phyloP scores from a whole-genome alignment of 306 rosid genomes.

The Citrullus mucosospermus region DNA sequence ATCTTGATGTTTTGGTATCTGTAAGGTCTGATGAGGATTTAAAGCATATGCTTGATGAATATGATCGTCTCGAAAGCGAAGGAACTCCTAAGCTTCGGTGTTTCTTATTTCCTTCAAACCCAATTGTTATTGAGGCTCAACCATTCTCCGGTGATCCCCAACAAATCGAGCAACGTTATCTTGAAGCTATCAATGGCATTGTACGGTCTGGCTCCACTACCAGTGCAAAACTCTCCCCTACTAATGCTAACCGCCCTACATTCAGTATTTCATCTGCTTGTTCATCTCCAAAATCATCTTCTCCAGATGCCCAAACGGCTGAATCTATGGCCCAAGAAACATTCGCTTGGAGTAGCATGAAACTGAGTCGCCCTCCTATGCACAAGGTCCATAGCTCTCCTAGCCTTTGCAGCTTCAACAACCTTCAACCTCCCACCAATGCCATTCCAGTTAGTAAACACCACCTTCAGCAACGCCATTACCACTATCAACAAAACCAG shows the following conservation, averaged over 20 bases:
- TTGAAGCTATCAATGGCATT: conserved; percentile 67
- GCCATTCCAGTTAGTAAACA: neutral
- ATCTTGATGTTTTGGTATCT: conserved; percentile 53
- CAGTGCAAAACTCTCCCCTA: neutral
- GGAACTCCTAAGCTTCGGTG: conserved; percentile 43
- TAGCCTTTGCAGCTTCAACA: conserved; percentile 25
- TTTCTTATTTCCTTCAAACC: conserved; percentile 43
- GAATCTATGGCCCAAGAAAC: conserved; percentile 13
- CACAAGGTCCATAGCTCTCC: conserved; percentile 65
- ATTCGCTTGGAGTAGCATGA: neutral
- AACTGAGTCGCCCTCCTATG: conserved; percentile 7
- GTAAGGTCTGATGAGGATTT: conserved; percentile 56
- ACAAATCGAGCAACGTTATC: conserved; percentile 45
- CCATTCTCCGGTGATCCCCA: conserved; percentile 20
- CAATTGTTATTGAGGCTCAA: conserved; percentile 23
- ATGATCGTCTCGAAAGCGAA: conserved; percentile 31
- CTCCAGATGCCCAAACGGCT: conserved; percentile 34
- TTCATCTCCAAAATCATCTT: conserved; percentile 57
- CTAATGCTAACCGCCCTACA: conserved; percentile 4
- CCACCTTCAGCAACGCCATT: conserved; percentile 11
- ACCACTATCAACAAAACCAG: conserved; percentile 4
- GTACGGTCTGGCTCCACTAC: conserved; percentile 17
- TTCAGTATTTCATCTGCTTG: conserved; percentile 26
- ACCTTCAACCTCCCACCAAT: conserved; percentile 1
- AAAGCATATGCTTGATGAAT: conserved; percentile 66